Evolutionary conservation across 345 rosid genomes (phyloP).

Genomic region (Cardiospermum halicacabum): DNA sequence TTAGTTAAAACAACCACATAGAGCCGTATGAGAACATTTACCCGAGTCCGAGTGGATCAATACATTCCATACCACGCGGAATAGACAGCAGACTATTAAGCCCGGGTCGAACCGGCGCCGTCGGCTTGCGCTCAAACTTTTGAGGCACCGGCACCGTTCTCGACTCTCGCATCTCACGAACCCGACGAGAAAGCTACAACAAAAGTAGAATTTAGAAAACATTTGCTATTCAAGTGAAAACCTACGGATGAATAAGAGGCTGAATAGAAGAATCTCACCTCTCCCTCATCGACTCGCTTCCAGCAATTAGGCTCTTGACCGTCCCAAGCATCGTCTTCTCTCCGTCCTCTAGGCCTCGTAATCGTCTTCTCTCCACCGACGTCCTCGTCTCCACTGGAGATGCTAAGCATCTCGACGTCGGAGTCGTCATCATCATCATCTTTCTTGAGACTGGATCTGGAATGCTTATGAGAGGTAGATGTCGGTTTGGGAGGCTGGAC

Average conservation of each 20-base stretch:
- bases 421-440: constrained; percentile 92
- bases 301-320: constrained; percentile 92
- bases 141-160: constrained; percentile 76
- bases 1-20: background rate
- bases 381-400: constrained; percentile 96
- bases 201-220: too few species aligned
- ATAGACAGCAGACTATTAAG: constrained; percentile 68
- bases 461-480: background rate
- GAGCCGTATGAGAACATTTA: constrained; percentile 26
- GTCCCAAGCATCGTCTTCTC: constrained; percentile 79
- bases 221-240: too few species aligned
- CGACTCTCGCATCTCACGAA: constrained; percentile 93
- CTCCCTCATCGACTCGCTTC: constrained; percentile 90
- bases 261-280: constrained; percentile 34
- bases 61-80: constrained; percentile 94
- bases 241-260: too few species aligned
- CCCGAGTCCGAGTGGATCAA: constrained; percentile 96
- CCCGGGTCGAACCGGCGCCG: constrained; percentile 41
- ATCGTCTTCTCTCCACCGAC: constrained; percentile 34
- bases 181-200: constrained; percentile 81
- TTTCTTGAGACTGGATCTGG: constrained; percentile 17
- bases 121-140: constrained; percentile 56
- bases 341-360: constrained; percentile 28
- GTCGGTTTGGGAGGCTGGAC: constrained; percentile 58
- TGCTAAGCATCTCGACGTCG: constrained; percentile 97